These are phyloP conservation scores for Choanephora cucurbitarum DNA, from an alignment of 371 early-diverging fungal genomes.

Conservation along the genomic window DNA sequence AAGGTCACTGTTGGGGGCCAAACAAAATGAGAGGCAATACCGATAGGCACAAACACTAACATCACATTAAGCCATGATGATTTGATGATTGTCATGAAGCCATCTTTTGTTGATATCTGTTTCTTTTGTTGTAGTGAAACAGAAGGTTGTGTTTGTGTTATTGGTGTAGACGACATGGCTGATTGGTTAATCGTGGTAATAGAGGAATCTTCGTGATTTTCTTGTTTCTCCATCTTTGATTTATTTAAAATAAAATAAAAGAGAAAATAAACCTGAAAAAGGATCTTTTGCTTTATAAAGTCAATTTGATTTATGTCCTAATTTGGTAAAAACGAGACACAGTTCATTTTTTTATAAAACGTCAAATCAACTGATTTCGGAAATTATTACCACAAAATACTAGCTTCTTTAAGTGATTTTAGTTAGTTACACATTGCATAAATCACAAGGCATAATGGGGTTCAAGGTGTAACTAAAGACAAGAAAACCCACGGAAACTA, in stretches of 20 bases:
- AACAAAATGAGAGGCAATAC: constrained; percentile 63
- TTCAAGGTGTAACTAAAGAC: no score
- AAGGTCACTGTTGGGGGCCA: constrained; percentile 73
- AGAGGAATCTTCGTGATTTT: constrained; percentile 3
- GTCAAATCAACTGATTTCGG: no score
- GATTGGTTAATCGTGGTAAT: not conserved
- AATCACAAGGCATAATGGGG: no score
- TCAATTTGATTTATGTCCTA: no score
- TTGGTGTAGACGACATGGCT: no score
- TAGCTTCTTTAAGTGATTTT: not conserved
- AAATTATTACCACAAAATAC: not conserved
- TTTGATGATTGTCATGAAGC: constrained; percentile 48
- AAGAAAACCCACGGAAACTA: no score
- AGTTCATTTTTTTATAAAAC: no score
- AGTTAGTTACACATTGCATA: no score
- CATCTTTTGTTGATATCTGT: constrained; percentile 22
- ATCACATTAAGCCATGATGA: constrained; percentile 69
- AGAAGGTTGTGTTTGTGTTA: no score
- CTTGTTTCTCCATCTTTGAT: constrained; percentile 5
- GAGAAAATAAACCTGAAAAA: not conserved
- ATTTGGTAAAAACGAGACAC: no score
- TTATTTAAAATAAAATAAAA: not conserved
- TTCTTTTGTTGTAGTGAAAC: no score
- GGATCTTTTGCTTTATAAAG: no score
- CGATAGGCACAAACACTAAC: constrained; percentile 77